Evolutionary conservation across 768 basidiomycete genomes (phyloP), one percentile per base, ranked within the genome.

Genomic region (Mycena galopus): DNA sequence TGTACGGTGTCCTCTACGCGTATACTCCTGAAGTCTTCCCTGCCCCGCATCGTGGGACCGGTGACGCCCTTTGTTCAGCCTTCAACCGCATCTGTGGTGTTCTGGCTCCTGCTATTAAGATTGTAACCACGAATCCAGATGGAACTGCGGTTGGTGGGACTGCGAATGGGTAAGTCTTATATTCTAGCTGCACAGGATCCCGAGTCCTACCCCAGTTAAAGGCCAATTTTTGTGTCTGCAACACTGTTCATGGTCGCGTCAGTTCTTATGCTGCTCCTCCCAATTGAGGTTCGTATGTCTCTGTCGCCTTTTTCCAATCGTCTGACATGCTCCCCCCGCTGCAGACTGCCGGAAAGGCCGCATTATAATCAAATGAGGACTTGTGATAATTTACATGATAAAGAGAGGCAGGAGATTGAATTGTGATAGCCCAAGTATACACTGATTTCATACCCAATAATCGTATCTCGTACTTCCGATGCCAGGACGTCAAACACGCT

Each of bases 1-100:
- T 87, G 86, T 88, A 88, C 69, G 88, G 87, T 12, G 83, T 88
- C 12, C 80, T 89, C 17, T 90, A 86, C 64, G 88, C 88, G 2
- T 89, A 89, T 74, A 90, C 89, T 10, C 89, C 89, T 1, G 89
- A 90, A 76, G 87, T 88, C 23, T 90, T 91, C 81, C 87, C 89
- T 0, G 87, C 88, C 0, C 86, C 88, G 4, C 87, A 88, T 72
- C 85, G 89, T 39, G 89, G 89, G 3, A 89, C 88, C 0, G 88
- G 88, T 12, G 86, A 88, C 66, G 88, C 88, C 4, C 84, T 84
- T 73, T 86, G 79, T 72, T 84, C 83, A 71, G 86, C 83, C 19
- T 82, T 88, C 74, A 89, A 89, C 75, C 82, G 86, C 39, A 82
- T 87, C 47, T 84, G 83, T 37, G 88, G 86, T 14, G 79, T 88